Evolutionary conservation across 768 basidiomycete genomes (phyloP).

Genomic region (Auriscalpium microsporum): DNA sequence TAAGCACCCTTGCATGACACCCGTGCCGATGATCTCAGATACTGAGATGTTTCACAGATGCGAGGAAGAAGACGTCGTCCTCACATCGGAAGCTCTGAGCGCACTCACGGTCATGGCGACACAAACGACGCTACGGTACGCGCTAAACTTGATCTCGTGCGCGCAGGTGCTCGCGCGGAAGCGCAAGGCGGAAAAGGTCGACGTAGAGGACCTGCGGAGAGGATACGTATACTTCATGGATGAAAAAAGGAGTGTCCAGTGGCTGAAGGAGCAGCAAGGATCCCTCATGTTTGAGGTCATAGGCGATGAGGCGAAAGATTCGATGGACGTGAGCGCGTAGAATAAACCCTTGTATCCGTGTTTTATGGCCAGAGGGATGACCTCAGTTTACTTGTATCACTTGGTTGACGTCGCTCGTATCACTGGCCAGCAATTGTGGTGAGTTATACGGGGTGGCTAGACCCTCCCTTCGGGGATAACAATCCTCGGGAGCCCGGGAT

Average conservation of each 20-base stretch:
- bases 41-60: constrained; percentile 39
- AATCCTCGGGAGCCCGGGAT: too few species aligned
- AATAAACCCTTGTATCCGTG: neutral
- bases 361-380: too few species aligned
- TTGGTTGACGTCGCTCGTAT: too few species aligned
- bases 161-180: constrained; percentile 80
- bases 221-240: constrained; percentile 91
- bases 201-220: constrained; percentile 74
- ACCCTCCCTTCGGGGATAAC: too few species aligned
- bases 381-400: too few species aligned
- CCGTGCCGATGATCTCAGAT: neutral
- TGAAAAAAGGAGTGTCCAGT: constrained; percentile 86
- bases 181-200: constrained; percentile 73
- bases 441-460: too few species aligned
- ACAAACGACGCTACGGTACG: constrained; percentile 88
- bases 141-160: constrained; percentile 91
- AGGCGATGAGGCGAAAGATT: constrained; percentile 23
- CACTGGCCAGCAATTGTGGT: too few species aligned
- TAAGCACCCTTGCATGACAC: constrained; percentile 19
- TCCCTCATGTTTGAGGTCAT: constrained; percentile 69
- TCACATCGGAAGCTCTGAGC: constrained; percentile 61
- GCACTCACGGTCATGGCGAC: constrained; percentile 86
- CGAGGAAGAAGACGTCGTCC: constrained; percentile 90
- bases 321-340: constrained; percentile 30
- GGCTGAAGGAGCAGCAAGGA: constrained; percentile 81